Base-by-base conservation (phyloP, 2,329 filamentous ascomycete genomes). In the Penicillium sp. region DNA sequence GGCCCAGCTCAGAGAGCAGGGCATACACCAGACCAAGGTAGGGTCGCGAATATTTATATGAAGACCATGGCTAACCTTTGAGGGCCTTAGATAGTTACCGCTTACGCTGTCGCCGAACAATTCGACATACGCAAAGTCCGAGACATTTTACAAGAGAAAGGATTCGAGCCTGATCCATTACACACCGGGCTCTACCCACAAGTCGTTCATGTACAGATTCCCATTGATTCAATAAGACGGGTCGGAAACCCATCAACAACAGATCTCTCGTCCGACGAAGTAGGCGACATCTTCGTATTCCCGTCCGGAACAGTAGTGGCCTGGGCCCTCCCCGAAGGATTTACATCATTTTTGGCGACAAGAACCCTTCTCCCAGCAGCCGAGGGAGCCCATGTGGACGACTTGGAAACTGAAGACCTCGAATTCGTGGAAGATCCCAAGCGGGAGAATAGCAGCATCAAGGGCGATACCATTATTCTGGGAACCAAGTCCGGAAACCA, bases 261-360 rank as follows among this genome's bases (percentile, higher is more conserved):
- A 37, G 73, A 76, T 60, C 59, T 78, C 6, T 65, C 72, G 2
- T 66, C 75, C 3, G 79, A 77, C 54, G 79, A 80, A 68, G 74
- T 86, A 56, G 93, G 92, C 33, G 95, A 99, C 76, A 86, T 98
- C 50, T 98, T 98, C 71, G 88, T 99, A 55, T 99, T 99, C 65
- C 92, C 93, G 9, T 96, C 93, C 0, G 95, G 95, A 11, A 96
- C 93, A 13, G 84, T 98, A 8, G 95, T 98, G 6, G 89, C 91
- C 24, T 99, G 95, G 95, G 90, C 90, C 5, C 81, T 97, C 1
- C 88, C 91, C 1, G 84, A 91, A 59, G 86, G 89, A 56, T 85
- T 91, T 19, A 88, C 92, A 16, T 82, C 82, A 21, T 83, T 83
- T 49, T 78, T 92, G 24, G 87, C 90, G 5, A 90, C 90, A 9